phyloP scores from a whole-genome alignment of 768 basidiomycete genomes.

The Lentinula lateritia region DNA sequence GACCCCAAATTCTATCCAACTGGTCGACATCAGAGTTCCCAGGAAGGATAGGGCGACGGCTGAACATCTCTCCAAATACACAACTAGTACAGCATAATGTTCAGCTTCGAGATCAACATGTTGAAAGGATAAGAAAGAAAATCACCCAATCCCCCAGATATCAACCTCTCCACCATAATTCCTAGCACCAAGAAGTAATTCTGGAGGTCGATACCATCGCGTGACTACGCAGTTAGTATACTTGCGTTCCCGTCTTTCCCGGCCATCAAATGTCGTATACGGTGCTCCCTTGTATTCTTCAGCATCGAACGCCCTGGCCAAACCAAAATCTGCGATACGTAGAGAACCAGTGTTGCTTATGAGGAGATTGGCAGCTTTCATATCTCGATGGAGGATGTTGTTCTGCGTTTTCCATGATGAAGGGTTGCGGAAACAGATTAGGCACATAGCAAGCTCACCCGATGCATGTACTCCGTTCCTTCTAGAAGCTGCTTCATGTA shows the following conservation, averaged over 20 bases:
- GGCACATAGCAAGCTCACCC: slow-evolving; percentile 43
- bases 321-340: slow-evolving; percentile 92
- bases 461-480: slow-evolving; percentile 94
- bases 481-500: slow-evolving; percentile 96
- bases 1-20: slow-evolving; percentile 78
- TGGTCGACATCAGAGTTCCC: slow-evolving; percentile 92
- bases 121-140: not conserved
- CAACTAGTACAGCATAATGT: slow-evolving; percentile 44
- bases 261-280: slow-evolving; percentile 11
- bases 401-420: slow-evolving; percentile 49
- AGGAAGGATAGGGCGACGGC: slow-evolving; percentile 77
- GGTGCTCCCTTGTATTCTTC: slow-evolving; percentile 12
- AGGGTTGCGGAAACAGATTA: slow-evolving; percentile 2
- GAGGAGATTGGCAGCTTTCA: slow-evolving; percentile 97
- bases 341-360: slow-evolving; percentile 83
- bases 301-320: slow-evolving; percentile 77
- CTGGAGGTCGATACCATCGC: slow-evolving; percentile 91
- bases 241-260: slow-evolving; percentile 42
- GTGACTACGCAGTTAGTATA: slow-evolving; percentile 97
- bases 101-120: not conserved
- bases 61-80: slow-evolving; percentile 96
- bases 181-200: slow-evolving; percentile 82
- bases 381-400: slow-evolving; percentile 94
- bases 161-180: slow-evolving; percentile 94
- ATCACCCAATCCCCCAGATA: slow-evolving; percentile 93